Conservation (phyloP, 2,329 filamentous ascomycete species). For the Nannizzia gypsea region DNA sequence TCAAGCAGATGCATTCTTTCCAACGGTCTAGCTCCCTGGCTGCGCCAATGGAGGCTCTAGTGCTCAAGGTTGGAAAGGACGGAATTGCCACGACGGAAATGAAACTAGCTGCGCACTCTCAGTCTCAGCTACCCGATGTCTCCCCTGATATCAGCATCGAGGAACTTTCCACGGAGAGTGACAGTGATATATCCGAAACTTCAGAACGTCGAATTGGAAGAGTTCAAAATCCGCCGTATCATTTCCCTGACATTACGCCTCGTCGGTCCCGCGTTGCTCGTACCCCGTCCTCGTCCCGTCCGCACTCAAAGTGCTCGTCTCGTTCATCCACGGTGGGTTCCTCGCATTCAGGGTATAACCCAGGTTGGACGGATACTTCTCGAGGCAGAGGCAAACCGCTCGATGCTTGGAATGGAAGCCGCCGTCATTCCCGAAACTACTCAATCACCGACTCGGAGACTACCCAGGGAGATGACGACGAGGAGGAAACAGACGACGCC, state of each 20-base stretch:
- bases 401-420: slow-evolving; percentile 25
- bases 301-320: slow-evolving; percentile 33
- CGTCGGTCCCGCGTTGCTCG: slow-evolving; percentile 22
- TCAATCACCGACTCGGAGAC: slow-evolving; percentile 17
- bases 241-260: slow-evolving; percentile 23
- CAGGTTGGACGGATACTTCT: slow-evolving; percentile 28
- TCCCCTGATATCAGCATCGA: slow-evolving; percentile 31
- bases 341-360: slow-evolving; percentile 30
- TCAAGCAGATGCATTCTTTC: slow-evolving; percentile 27
- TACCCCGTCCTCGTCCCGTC: slow-evolving; percentile 27
- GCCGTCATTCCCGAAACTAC: slow-evolving; percentile 19
- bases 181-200: slow-evolving; percentile 29
- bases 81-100: slow-evolving; percentile 38
- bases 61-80: slow-evolving; percentile 38
- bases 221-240: slow-evolving; percentile 31
- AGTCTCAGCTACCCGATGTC: slow-evolving; percentile 14
- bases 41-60: slow-evolving; percentile 31
- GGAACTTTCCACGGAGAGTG: slow-evolving; percentile 34
- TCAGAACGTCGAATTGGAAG: slow-evolving; percentile 29
- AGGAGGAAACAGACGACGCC: slow-evolving; percentile 18
- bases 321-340: slow-evolving; percentile 33
- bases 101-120: slow-evolving; percentile 24
- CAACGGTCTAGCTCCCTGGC: slow-evolving; percentile 24
- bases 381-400: slow-evolving; percentile 19
- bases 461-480: slow-evolving; percentile 9